Evolutionary conservation across 2,329 filamentous ascomycete species (phyloP), one percentile per base, ranked within the genome.

Genomic region (Trichophaea hybrida): DNA sequence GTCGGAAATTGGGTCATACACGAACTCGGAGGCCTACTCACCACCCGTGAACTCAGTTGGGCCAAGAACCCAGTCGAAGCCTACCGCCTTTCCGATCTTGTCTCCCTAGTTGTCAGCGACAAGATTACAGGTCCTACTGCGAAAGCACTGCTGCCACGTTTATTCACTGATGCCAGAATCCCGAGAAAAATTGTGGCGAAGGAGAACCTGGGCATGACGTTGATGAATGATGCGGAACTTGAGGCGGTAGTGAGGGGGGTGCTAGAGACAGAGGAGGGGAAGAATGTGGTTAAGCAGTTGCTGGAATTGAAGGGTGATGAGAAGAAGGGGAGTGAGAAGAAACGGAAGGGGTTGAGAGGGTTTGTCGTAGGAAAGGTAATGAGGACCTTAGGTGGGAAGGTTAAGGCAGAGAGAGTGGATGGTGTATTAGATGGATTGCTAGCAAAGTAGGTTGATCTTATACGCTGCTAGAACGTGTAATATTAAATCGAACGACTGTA

Each of bases 1-100:
- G 76, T 75, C 4, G 79, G 76, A n/a, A 84, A 84, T 65, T 84
- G 81, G 76, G 72, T 77, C 0, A 69, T 79, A 6, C 76, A 78
- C 69, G 77, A 78, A 61, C 71, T 79, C 1, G 76, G 77, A 7
- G 75, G 74, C 2, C 68, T 77, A 3, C 70, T 78, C 55, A 71
- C 75, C 31, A 68, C 69, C 1, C 61, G 64, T 31, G 69, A 71
- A 48, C 65, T 71, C 38, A 57, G 70, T 4, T 79, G 76, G 75
- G 69, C 70, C 6, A 66, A 73, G 3, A 69, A 73, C 4, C 70
- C 70, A 1, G 69, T 79, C 4, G 66, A 71, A 2, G 61, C 73
- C 0, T 54, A 62, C 2, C 69, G 74, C 43, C 72, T 79, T 35
- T 73, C 75, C 1, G 71, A 73, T 24, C 70, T 78, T 13, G 69